Evolutionary conservation across 2,329 filamentous ascomycete species (phyloP).

Genomic region (Penicillium palitans): DNA sequence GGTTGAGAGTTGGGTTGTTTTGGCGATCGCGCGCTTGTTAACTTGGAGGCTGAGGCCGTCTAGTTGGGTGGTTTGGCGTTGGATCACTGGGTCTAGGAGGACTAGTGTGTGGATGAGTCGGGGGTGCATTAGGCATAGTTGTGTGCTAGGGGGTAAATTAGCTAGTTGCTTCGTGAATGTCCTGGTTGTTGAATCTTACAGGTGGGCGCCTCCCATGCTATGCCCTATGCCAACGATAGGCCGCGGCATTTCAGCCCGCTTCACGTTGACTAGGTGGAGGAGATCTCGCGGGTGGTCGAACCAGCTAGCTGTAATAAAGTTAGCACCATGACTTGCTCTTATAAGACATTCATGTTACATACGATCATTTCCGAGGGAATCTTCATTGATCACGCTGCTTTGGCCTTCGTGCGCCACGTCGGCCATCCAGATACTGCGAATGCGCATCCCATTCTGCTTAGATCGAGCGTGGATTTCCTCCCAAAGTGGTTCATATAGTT

Average conservation of each 20-base stretch:
- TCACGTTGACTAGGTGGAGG: constrained; percentile 79
- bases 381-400: constrained; percentile 75
- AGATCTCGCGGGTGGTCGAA: constrained; percentile 82
- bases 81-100: constrained; percentile 82
- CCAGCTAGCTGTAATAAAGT: constrained; percentile 67
- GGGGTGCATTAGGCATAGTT: constrained; percentile 74
- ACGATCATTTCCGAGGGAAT: constrained; percentile 80
- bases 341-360: constrained; percentile 34
- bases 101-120: constrained; percentile 74
- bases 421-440: constrained; percentile 84
- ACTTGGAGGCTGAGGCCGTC: constrained; percentile 26
- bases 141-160: constrained; percentile 44
- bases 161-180: constrained; percentile 3
- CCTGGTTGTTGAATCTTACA: constrained; percentile 44
- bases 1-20: constrained; percentile 59
- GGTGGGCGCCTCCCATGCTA: constrained; percentile 77
- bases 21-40: constrained; percentile 31
- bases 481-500: constrained; percentile 91
- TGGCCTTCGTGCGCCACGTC: constrained; percentile 84
- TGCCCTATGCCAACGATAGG: constrained; percentile 85
- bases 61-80: constrained; percentile 47
- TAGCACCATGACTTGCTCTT: constrained; percentile 10
- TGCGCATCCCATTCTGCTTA: constrained; percentile 62
- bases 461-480: constrained; percentile 69
- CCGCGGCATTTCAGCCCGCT: constrained; percentile 74